phyloP scores from a whole-genome alignment of 805 yeast genomes.

The Candida maesae region DNA sequence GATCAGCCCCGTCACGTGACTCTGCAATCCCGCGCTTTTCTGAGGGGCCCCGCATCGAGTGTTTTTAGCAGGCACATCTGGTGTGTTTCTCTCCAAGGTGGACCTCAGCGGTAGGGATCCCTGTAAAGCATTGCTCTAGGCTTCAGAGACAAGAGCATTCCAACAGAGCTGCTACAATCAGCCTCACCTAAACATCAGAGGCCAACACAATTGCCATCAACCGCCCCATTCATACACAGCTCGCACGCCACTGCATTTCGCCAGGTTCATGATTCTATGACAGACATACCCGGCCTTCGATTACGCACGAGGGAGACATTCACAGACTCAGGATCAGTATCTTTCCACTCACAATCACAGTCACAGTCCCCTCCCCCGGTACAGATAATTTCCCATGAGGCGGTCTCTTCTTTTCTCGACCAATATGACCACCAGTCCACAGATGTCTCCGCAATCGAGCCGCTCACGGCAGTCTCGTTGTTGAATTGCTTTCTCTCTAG shows the following conservation, averaged over 20 bases:
- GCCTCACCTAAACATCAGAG: too few species aligned
- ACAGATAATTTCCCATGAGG: conserved; percentile 11
- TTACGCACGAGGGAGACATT: conserved; percentile 9
- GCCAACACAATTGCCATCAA: too few species aligned
- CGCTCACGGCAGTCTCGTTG: conserved; percentile 10
- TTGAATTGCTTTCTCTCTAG: conserved; percentile 6
- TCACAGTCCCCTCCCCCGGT: conserved; percentile 13
- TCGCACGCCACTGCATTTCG: not conserved
- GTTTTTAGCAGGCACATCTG: too few species aligned
- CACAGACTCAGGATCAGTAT: conserved; percentile 5
- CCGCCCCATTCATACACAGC: too few species aligned
- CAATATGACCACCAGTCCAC: not conserved
- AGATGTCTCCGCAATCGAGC: conserved; percentile 4
- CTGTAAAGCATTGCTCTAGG: too few species aligned
- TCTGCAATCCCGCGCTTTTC: too few species aligned
- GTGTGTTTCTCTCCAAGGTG: too few species aligned
- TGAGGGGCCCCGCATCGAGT: too few species aligned
- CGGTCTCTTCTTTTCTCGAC: conserved; percentile 8
- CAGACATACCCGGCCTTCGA: conserved; percentile 14
- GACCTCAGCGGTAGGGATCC: too few species aligned
- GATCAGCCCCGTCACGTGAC: too few species aligned
- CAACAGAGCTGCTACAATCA: too few species aligned
- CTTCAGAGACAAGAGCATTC: too few species aligned
- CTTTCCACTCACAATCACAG: conserved; percentile 7
- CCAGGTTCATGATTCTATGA: conserved; percentile 2